Evolutionary conservation across 176 grass and related monocot species (phyloP).

Genomic region (Dendrocalamus sinicus): DNA sequence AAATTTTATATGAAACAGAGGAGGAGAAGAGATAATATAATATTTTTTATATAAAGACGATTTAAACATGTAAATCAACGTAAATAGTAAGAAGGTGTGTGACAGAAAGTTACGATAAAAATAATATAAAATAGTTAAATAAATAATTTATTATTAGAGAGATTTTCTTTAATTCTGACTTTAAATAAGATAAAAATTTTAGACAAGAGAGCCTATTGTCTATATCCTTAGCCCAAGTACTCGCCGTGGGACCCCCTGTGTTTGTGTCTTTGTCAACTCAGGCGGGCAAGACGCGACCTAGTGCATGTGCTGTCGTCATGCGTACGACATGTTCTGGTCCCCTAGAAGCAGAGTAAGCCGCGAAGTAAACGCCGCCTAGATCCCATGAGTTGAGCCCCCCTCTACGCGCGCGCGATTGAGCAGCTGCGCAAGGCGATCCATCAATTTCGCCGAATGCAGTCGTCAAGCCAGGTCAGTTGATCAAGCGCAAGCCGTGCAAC

Average conservation of each 20-base stretch:
- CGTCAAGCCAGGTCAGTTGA: neutral
- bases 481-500: neutral
- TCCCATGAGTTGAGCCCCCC: neutral
- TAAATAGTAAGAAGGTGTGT: too few species aligned
- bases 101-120: too few species aligned
- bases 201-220: too few species aligned
- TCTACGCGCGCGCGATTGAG: neutral
- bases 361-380: neutral
- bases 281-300: neutral
- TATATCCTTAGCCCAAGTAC: too few species aligned
- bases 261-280: neutral
- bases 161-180: too few species aligned
- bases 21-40: too few species aligned
- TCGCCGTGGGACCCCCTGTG: neutral
- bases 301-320: conserved; percentile 12
- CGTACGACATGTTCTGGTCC: neutral
- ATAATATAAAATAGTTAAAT: too few species aligned
- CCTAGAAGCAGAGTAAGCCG: neutral
- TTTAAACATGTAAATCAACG: too few species aligned
- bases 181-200: too few species aligned
- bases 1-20: too few species aligned
- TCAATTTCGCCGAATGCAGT: neutral
- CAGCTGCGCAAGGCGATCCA: neutral
- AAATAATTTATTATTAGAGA: too few species aligned
- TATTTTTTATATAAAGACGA: too few species aligned